A percentile compares a stretch with the other conserved stretches of the same genome.
These are phyloP conservation scores for Yarrowia osloensis DNA, from an alignment of 805 yeast genomes.

Conservation along the genomic window DNA sequence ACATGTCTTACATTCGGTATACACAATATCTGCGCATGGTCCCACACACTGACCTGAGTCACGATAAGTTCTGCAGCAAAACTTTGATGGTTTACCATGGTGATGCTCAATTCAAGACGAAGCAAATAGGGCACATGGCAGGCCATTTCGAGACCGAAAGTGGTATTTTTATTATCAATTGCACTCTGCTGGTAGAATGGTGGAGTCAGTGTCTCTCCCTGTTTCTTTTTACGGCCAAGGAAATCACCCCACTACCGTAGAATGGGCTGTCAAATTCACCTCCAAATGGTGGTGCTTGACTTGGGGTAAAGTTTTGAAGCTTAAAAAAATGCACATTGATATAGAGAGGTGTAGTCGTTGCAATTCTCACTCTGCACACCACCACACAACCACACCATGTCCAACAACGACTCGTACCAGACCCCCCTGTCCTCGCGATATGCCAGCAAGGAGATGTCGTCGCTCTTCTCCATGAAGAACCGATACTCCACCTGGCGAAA, in stretches of 20 bases:
- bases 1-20: neutral
- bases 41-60: constrained; percentile 24
- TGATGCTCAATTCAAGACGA: neutral
- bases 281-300: neutral
- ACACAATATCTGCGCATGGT: constrained; percentile 9
- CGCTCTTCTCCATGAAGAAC: constrained; percentile 86
- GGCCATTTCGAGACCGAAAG: neutral
- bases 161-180: neutral
- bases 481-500: constrained; percentile 98
- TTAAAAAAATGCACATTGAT: constrained; percentile 23
- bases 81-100: neutral
- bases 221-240: no score
- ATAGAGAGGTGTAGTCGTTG: neutral
- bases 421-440: constrained; percentile 96
- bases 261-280: neutral
- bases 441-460: constrained; percentile 97
- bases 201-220: no score
- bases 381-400: constrained; percentile 15
- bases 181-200: neutral
- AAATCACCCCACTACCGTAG: neutral
- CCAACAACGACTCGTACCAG: constrained; percentile 68
- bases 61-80: constrained; percentile 27
- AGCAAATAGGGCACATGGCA: neutral
- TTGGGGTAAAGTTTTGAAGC: constrained; percentile 16
- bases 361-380: neutral